Conservation (phyloP, 148 eudicot species). For the Polygonum maritimum region DNA sequence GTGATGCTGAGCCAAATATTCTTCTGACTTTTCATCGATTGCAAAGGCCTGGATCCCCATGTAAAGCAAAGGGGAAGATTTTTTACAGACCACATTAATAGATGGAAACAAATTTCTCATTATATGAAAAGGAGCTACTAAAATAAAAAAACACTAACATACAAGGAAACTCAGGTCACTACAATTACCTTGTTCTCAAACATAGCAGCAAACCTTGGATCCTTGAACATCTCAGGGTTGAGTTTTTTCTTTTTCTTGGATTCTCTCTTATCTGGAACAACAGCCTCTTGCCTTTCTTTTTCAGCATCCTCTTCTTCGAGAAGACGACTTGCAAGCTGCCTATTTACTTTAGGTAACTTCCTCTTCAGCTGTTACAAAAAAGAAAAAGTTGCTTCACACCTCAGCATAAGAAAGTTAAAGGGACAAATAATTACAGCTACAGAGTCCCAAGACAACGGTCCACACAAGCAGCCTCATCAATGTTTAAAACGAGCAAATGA, state of each 20-base stretch:
- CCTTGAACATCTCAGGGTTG: constrained; percentile 48
- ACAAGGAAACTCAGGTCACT: background rate
- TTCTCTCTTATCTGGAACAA: constrained; percentile 37
- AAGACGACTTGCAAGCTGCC: constrained; percentile 31
- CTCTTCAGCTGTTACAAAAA: constrained; percentile 44
- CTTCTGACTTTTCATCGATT: constrained; percentile 43
- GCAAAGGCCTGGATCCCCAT: constrained; percentile 36
- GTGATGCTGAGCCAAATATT: constrained; percentile 41
- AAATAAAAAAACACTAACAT: background rate
- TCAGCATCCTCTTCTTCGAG: constrained; percentile 59
- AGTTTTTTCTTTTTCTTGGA: constrained; percentile 66
- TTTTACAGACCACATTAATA: background rate
- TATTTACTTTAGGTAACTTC: constrained; percentile 74
- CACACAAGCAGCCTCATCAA: background rate
- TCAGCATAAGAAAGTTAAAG: background rate
- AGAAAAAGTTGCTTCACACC: background rate
- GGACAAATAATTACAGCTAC: background rate
- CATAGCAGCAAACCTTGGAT: constrained; percentile 54
- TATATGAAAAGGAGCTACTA: background rate
- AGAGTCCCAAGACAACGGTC: background rate
- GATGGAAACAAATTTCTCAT: background rate
- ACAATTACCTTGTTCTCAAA: constrained; percentile 56
- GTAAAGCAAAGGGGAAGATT: background rate
- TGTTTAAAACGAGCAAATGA: background rate
- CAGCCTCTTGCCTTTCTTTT: constrained; percentile 35